Percentiles rank a stretch among this genome's conserved stretches.
These are phyloP conservation scores for Linnemannia elongata DNA, from an alignment of 192 early-diverging fungal genomes.

Conservation along the genomic window DNA sequence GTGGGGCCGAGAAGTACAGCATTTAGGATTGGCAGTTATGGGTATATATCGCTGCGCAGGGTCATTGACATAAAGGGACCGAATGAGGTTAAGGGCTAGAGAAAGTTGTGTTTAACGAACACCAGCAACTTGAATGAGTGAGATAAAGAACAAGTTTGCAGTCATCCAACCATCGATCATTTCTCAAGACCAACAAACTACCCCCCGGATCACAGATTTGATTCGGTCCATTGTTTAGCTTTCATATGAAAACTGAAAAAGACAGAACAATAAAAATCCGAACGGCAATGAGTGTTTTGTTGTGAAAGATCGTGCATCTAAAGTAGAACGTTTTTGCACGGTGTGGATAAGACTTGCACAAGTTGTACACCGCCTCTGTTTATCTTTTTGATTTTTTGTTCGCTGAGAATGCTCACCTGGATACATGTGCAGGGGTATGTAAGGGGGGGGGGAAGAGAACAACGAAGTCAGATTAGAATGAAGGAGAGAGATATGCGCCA, in stretches of 20 bases:
- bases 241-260: not conserved
- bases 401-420: not conserved
- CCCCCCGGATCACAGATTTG: not conserved
- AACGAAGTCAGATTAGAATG: constrained; percentile 5
- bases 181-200: not conserved
- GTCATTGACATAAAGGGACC: not conserved
- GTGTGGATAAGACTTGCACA: not conserved
- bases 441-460: not conserved
- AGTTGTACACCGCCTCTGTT: not conserved
- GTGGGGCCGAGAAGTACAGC: not conserved
- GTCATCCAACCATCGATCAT: not conserved
- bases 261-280: constrained; percentile 4
- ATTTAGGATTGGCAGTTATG: not conserved
- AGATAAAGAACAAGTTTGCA: not conserved
- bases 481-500: constrained; percentile 6
- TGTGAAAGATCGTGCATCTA: not conserved
- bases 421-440: constrained; percentile 8
- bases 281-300: not conserved
- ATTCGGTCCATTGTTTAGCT: not conserved
- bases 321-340: not conserved
- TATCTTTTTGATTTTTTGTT: not conserved
- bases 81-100: not conserved
- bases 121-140: too few relatives aligned
- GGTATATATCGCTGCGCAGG: constrained; percentile 3
- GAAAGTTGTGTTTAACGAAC: too few relatives aligned